These are phyloP conservation scores for Colletotrichum nymphaeae DNA, from an alignment of 2,329 filamentous ascomycete species.

Conservation along the genomic window DNA sequence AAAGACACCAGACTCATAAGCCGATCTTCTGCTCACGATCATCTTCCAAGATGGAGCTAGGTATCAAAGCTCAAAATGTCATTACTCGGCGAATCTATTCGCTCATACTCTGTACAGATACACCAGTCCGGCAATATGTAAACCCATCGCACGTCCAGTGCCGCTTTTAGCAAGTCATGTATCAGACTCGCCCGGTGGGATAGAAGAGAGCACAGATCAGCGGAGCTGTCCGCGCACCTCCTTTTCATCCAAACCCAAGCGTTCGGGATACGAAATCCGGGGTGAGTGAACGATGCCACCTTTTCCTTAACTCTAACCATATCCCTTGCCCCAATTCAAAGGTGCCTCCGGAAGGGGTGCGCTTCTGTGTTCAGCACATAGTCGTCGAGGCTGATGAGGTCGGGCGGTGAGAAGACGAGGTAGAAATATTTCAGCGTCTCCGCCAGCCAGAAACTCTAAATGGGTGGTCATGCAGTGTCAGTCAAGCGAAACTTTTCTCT, in stretches of 20 bases:
- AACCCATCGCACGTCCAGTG: neutral
- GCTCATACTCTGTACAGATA: neutral
- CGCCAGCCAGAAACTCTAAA: conserved; percentile 77
- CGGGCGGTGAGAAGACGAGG: conserved; percentile 74
- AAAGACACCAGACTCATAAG: neutral
- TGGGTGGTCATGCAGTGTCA: neutral
- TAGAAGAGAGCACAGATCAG: neutral
- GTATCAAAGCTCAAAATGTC: neutral
- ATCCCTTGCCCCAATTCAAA: neutral
- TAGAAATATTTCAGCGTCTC: conserved; percentile 84
- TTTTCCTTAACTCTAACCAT: too few relatives aligned
- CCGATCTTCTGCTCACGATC: neutral
- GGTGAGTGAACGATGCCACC: neutral
- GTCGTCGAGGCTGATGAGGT: conserved; percentile 73
- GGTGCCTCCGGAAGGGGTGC: conserved; percentile 51
- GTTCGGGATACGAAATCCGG: neutral
- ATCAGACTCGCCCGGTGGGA: neutral
- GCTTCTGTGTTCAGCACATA: conserved; percentile 71
- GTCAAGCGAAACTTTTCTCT: neutral
- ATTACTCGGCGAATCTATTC: neutral
- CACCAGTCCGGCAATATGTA: neutral
- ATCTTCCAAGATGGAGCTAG: neutral
- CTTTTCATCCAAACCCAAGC: neutral
- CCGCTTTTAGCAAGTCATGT: neutral
- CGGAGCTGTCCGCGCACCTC: neutral